Evolutionary conservation across 176 grass and related monocot genomes (phyloP).

Genomic region (Carex littledalei): DNA sequence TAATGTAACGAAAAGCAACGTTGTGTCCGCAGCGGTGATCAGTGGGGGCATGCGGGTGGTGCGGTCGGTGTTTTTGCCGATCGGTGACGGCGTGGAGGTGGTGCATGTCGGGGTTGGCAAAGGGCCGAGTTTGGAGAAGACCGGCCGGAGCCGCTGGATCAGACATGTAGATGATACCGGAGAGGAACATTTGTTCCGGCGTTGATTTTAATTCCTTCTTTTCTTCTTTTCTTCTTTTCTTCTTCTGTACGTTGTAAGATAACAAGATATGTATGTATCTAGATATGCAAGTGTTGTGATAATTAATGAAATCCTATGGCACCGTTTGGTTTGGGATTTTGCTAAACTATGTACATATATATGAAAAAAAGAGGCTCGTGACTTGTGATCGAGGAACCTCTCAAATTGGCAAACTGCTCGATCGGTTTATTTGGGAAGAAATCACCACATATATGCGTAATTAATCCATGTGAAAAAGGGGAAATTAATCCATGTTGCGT

Average conservation of each 20-base stretch:
- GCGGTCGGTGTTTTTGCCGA: slow-evolving; percentile 52
- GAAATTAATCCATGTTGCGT: too few relatives aligned
- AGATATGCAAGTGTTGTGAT: neutral
- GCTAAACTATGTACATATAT: neutral
- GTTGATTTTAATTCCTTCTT: slow-evolving; percentile 4
- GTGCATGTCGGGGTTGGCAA: slow-evolving; percentile 77
- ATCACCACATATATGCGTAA: too few relatives aligned
- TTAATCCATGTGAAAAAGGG: too few relatives aligned
- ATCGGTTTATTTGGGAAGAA: too few relatives aligned
- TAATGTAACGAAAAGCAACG: neutral
- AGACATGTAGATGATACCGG: slow-evolving; percentile 56
- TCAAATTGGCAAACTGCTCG: too few relatives aligned
- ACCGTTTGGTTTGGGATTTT: neutral
- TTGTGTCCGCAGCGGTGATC: slow-evolving; percentile 14
- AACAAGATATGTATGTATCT: neutral
- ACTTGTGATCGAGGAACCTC: too few relatives aligned
- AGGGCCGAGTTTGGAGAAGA: slow-evolving; percentile 41
- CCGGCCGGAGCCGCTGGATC: slow-evolving; percentile 43
- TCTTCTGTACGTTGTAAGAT: neutral
- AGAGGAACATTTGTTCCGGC: slow-evolving; percentile 74
- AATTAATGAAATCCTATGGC: neutral
- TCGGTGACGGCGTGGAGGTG: slow-evolving; percentile 68
- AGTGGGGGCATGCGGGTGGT: slow-evolving; percentile 45
- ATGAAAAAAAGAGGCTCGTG: too few relatives aligned
- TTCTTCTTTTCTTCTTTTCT: neutral